phyloP scores from a whole-genome alignment of 1,284 basidiomycete species.

The Kwoniella shivajii region DNA sequence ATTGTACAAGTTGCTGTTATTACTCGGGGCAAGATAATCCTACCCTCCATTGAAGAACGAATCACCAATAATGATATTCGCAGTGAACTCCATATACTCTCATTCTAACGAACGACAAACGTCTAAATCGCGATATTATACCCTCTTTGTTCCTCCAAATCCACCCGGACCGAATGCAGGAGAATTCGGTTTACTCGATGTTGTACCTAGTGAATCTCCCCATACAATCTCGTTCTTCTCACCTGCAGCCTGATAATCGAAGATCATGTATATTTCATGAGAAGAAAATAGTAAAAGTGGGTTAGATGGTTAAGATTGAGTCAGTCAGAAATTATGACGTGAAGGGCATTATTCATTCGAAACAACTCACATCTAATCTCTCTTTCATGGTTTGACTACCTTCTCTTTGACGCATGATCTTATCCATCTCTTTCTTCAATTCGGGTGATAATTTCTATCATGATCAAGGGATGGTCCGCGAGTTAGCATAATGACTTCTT shows the following conservation, averaged over 20 bases:
- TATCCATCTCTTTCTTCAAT: constrained; percentile 49
- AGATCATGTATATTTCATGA: too few species aligned
- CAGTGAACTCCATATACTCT: too few species aligned
- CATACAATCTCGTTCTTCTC: constrained; percentile 37
- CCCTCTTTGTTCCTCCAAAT: constrained; percentile 7
- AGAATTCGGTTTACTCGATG: background rate
- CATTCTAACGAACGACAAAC: too few species aligned
- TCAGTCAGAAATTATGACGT: too few species aligned
- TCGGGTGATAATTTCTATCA: constrained; percentile 46
- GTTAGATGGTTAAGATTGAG: too few species aligned
- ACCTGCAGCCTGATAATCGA: constrained; percentile 27
- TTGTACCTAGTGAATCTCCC: constrained; percentile 26
- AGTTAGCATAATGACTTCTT: background rate
- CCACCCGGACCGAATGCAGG: constrained; percentile 1
- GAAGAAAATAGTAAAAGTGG: background rate
- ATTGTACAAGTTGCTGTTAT: too few species aligned
- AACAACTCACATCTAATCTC: constrained; percentile 25
- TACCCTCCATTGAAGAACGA: too few species aligned
- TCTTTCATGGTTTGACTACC: constrained; percentile 22
- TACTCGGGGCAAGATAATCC: too few species aligned
- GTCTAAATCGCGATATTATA: too few species aligned
- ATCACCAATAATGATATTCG: too few species aligned
- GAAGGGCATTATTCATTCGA: too few species aligned
- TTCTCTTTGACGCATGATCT: constrained; percentile 37
- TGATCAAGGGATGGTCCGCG: too few species aligned